Percentiles rank a stretch among this genome's conserved stretches.
Conservation (phyloP, 441 rosid species). For the Omphalea diandra region DNA sequence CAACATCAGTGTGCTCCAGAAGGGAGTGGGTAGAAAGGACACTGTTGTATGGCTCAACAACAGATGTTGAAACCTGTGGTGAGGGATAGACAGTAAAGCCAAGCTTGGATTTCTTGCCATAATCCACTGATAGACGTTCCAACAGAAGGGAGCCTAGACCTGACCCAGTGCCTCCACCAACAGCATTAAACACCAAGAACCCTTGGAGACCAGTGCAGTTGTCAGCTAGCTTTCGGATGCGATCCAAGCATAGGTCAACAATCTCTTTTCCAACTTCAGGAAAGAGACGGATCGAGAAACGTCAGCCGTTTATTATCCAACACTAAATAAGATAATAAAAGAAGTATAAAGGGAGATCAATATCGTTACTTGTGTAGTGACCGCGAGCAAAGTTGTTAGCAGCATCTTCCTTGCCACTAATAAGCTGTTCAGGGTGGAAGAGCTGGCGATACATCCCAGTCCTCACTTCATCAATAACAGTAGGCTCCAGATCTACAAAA, state of each 20-base stretch:
- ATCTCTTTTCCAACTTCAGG: constrained; percentile 32
- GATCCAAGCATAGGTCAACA: constrained; percentile 32
- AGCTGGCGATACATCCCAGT: too few species aligned
- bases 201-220: constrained; percentile 33
- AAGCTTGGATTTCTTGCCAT: constrained; percentile 29
- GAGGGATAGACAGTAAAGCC: constrained; percentile 31
- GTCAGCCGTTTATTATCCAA: too few species aligned
- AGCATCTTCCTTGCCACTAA: too few species aligned
- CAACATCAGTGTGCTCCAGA: constrained; percentile 21
- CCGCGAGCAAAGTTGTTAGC: too few species aligned
- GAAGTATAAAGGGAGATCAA: too few species aligned
- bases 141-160: constrained; percentile 30
- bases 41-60: constrained; percentile 26
- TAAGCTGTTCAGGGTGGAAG: too few species aligned
- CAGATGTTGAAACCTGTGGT: constrained; percentile 29
- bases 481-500: too few species aligned
- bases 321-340: too few species aligned
- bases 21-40: constrained; percentile 28
- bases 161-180: constrained; percentile 32
- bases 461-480: too few species aligned
- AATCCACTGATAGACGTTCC: constrained; percentile 28
- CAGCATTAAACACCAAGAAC: constrained; percentile 31
- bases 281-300: too few species aligned
- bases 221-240: constrained; percentile 30
- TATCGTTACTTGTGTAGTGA: too few species aligned